Percentiles rank a stretch among this genome's conserved stretches.
These are phyloP conservation scores for Plasmodium inui DNA, from an alignment of 169 alveolate genomes.

Conservation along the genomic window DNA sequence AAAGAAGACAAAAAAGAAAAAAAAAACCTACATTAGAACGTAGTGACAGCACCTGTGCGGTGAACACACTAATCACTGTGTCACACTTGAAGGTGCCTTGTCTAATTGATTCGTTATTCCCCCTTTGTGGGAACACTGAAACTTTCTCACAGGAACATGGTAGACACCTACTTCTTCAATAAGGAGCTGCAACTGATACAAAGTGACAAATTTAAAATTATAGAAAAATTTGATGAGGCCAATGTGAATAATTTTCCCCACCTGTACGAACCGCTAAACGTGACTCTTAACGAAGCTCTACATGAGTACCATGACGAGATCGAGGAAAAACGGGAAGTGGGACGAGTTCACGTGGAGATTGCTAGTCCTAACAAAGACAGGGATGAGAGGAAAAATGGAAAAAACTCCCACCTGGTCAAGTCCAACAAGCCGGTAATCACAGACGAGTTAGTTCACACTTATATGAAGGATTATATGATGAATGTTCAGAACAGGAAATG, in stretches of 20 bases:
- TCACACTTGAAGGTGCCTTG: not conserved
- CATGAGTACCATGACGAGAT: not conserved
- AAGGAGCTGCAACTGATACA: conserved; percentile 49
- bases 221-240: conserved; percentile 54
- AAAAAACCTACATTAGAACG: not conserved
- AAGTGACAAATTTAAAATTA: conserved; percentile 58
- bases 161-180: conserved; percentile 34
- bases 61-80: not conserved
- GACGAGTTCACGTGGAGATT: not conserved
- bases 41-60: not conserved
- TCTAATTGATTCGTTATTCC: not conserved
- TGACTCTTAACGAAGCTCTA: conserved; percentile 27
- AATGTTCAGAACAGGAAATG: conserved; percentile 17
- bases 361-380: not conserved
- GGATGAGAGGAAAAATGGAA: not conserved
- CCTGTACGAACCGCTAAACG: conserved; percentile 41
- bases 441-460: conserved; percentile 44
- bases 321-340: not conserved
- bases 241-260: conserved; percentile 45
- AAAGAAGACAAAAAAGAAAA: not conserved
- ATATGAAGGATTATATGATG: conserved; percentile 68
- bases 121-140: not conserved
- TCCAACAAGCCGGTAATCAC: conserved; percentile 21
- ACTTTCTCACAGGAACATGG: conserved; percentile 32
- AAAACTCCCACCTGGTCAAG: conserved; percentile 6